Percentiles rank a stretch among this genome's conserved stretches.
Evolutionary conservation across 345 rosid genomes (phyloP).

Genomic region (Corchorus capsularis): DNA sequence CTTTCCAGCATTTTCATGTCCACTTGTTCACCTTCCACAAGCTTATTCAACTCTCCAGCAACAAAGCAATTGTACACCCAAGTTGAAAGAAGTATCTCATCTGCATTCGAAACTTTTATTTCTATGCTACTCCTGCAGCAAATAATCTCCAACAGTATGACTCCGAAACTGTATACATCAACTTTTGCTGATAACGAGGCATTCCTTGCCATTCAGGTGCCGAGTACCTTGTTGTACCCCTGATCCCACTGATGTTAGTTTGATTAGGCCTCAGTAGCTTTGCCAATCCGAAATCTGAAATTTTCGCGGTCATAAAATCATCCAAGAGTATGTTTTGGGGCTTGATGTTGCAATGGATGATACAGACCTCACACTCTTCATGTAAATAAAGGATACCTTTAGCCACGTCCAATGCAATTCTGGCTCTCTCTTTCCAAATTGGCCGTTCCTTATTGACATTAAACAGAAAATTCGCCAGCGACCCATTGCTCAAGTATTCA

Average conservation of each 20-base stretch:
- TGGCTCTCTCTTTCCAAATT: conserved; percentile 39
- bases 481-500: conserved; percentile 48
- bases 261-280: conserved; percentile 45
- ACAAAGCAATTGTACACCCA: conserved; percentile 25
- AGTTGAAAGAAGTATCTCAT: conserved; percentile 20
- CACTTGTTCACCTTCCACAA: conserved; percentile 22
- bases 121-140: conserved; percentile 27
- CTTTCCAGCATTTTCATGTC: conserved; percentile 23
- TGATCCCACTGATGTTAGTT: conserved; percentile 34
- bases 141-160: conserved; percentile 26
- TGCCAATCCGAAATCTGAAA: conserved; percentile 37
- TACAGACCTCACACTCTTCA: conserved; percentile 45
- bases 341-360: conserved; percentile 51
- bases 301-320: conserved; percentile 36
- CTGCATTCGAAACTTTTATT: neutral
- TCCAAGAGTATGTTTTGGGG: conserved; percentile 52
- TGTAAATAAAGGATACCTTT: conserved; percentile 48
- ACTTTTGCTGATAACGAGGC: conserved; percentile 21
- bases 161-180: conserved; percentile 33
- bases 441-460: conserved; percentile 14
- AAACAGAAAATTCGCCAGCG: conserved; percentile 47
- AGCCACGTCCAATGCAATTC: conserved; percentile 45
- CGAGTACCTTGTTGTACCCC: conserved; percentile 34
- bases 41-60: neutral
- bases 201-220: conserved; percentile 44